Evolutionary conservation across 257 asterid species (phyloP).

Genomic region (Gentiana straminea): DNA sequence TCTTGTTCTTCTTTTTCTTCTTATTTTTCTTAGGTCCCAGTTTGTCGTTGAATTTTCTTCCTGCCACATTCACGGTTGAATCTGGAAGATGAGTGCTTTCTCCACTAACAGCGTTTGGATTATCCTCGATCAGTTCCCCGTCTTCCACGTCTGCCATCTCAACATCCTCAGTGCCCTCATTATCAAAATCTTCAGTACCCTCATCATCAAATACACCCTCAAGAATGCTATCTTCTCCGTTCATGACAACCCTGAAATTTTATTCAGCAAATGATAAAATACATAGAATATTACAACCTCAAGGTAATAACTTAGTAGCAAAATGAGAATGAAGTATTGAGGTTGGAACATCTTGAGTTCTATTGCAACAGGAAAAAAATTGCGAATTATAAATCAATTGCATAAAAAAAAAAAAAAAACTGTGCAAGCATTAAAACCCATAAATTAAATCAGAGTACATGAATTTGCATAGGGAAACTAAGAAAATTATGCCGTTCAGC

Average conservation of each 20-base stretch:
- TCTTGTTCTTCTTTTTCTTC: conserved; percentile 51
- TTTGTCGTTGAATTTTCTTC: conserved; percentile 14
- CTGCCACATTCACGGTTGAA: not conserved
- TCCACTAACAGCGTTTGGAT: conserved; percentile 28
- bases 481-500: too few species aligned
- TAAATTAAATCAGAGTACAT: too few species aligned
- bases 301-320: too few species aligned
- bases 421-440: too few species aligned
- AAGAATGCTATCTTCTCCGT: conserved; percentile 28
- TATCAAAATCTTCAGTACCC: conserved; percentile 35
- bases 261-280: too few species aligned
- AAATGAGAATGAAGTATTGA: too few species aligned
- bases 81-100: conserved; percentile 24
- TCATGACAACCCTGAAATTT: not conserved
- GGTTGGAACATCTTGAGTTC: too few species aligned
- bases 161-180: conserved; percentile 51
- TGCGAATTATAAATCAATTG: too few species aligned
- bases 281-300: too few species aligned
- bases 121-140: conserved; percentile 52
- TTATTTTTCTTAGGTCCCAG: conserved; percentile 38
- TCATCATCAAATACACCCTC: conserved; percentile 50
- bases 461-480: too few species aligned
- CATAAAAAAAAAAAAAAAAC: too few species aligned
- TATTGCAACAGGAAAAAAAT: too few species aligned
- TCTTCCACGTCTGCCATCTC: conserved; percentile 85